Base-by-base conservation (phyloP, 345 rosid genomes). In the Dipteronia dyeriana region DNA sequence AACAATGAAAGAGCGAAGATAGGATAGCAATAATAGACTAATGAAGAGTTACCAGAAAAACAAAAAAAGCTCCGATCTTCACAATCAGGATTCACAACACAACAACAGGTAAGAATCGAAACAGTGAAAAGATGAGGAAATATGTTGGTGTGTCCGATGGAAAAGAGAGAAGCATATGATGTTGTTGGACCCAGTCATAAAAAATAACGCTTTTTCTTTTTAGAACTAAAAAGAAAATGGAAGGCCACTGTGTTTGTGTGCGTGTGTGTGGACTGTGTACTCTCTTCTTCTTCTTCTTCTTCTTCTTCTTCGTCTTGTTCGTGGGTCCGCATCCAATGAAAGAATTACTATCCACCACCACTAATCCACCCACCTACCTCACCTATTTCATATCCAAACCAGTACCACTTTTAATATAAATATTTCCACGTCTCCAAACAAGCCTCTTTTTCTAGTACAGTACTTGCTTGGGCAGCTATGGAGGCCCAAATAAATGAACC, bases 11-110 rank as follows among this genome's bases (percentile, higher is more conserved):
- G 29, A 71, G 75, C 49, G 10, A 31, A n/a, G 64, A 3, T 34
- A 39, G n/a, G 59, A 69, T 2, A 49, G 11, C 17, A 47, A 49
- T 11, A 1, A 23, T 14, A 26, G 1, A 12, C 45, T 9, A 29
- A 59, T 8, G 68, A 63, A 29, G 22, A 51, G 11, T 75, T 66
- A 75, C 78, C 72, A 75, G 72, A 34, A 53, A 75, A 54, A 54
- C 22, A 49, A 75, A 54, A 26, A 49, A 19, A 5, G 71, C 49
- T 66, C 63, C 41, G 65, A 75, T 75, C 78, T 65, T 66, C 62
- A 66, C 65, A 47, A 47, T 43, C 14, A 54, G 26, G 38, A 34
- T 41, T 41, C 45, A 41, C 45, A 41, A 41, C 8, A 41, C 45
- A 41, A 34, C 38, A 74, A 54, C 17, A 53, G 5, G n/a, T 53